Evolutionary conservation across 192 early-diverging fungal species (phyloP).

Genomic region (Cladochytrium replicatum): DNA sequence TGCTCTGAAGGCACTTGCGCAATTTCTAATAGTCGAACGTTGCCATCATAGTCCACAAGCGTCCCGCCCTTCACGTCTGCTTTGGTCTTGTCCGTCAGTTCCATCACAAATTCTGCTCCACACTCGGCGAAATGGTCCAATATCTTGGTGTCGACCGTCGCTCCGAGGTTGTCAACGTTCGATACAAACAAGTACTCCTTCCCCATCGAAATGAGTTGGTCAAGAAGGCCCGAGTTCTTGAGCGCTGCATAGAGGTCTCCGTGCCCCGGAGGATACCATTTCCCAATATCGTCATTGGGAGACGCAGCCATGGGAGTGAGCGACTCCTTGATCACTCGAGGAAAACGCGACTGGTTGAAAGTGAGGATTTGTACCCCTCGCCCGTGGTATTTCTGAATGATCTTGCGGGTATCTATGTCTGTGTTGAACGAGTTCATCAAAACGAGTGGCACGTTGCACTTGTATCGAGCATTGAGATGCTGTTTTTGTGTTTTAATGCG

Average conservation of each 20-base stretch:
- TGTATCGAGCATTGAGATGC: conserved; percentile 82
- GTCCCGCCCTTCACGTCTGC: conserved; percentile 99
- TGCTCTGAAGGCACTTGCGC: conserved; percentile 95
- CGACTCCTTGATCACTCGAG: conserved; percentile 87
- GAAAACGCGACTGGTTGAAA: conserved; percentile 95
- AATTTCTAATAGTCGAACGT: conserved; percentile 89
- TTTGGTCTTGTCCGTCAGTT: conserved; percentile 99
- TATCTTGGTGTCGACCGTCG: conserved; percentile 86
- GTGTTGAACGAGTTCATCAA: conserved; percentile 99
- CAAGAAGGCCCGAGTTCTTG: conserved; percentile 82
- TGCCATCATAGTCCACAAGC: conserved; percentile 92
- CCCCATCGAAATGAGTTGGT: conserved; percentile 80
- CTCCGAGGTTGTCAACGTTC: conserved; percentile 98
- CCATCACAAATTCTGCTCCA: conserved; percentile 94
- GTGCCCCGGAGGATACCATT: conserved; percentile 96
- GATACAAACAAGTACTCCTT: conserved; percentile 99
- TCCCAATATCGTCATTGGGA: conserved; percentile 52
- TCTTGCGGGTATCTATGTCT: conserved; percentile 90
- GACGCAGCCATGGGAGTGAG: conserved; percentile 72
- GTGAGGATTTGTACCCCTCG: conserved; percentile 91
- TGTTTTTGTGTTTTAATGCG: conserved; percentile 8
- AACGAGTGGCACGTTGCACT: conserved; percentile 90
- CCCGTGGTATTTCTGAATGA: conserved; percentile 94
- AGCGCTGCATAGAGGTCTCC: conserved; percentile 96
- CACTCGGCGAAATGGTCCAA: conserved; percentile 81